Base-by-base conservation (phyloP, 208 protist genomes). In the Trypanosoma caninum region DNA sequence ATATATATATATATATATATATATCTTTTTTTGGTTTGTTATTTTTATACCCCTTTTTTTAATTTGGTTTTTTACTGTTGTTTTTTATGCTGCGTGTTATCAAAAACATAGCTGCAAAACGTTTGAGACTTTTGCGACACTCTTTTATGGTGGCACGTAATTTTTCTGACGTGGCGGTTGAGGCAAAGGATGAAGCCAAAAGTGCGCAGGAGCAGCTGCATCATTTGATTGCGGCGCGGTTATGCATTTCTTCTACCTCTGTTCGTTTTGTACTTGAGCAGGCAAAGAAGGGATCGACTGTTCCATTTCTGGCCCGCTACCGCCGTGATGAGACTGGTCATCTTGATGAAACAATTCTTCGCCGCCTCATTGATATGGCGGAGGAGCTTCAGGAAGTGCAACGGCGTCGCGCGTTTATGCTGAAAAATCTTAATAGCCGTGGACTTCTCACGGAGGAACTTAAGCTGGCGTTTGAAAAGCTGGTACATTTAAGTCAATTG, bases 301-400 rank as follows among this genome's bases (percentile, higher is more conserved):
- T 96, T 16, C 90, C 90, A 10, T 96, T 96, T 55, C 76, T 96
- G 22, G 90, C 87, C 16, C 82, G 90, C 0, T 96, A 96, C 65
- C 77, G 90, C 2, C 78, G 82, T 42, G 83, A 90, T 55, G 72
- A 89, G 51, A 93, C 87, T 0, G 81, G 84, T 4, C 62, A 79
- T 48, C 53, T 96, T 59, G 71, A 82, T 55, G 87, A 94, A 64
- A 71, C 64, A 7, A 38, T 68, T 46, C 57, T 95, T 25, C 80
- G 80, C 2, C 52, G 52, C 13, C 74, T 89, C n/a, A 50, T 92
- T 61, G 77, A 89, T 55, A 85, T 78, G 30, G 59, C 82, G 2
- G 74, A 72, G 53, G 84, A 95, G 73, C 75, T 83, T 45, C 50
- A 47, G 22, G 82, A 86, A 61, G 84, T 94, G 28, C 70, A 94